Conservation (phyloP, 192 early-diverging fungal species). For the Phycomyces blakesleeanus region DNA sequence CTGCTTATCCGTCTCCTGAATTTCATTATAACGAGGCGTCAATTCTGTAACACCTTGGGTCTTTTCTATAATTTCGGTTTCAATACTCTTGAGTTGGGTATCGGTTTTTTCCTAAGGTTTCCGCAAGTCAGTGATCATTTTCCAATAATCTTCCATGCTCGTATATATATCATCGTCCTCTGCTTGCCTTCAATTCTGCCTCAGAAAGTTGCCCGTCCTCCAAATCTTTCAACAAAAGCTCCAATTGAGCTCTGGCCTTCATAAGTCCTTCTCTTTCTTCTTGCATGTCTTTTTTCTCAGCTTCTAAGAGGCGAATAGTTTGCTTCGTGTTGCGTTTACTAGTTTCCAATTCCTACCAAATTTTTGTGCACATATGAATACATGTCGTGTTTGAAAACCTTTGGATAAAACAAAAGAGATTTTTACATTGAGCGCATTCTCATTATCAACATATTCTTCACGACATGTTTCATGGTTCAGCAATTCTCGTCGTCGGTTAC, state of each 20-base stretch:
- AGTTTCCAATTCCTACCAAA: constrained; percentile 41
- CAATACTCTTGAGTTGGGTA: constrained; percentile 34
- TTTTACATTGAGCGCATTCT: constrained; percentile 28
- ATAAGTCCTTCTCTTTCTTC: constrained; percentile 74
- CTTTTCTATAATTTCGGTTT: constrained; percentile 57
- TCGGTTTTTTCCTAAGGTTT: constrained; percentile 13
- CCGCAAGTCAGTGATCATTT: constrained; percentile 3
- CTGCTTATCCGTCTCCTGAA: constrained; percentile 51
- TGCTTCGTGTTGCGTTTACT: constrained; percentile 56
- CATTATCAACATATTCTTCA: constrained; percentile 20
- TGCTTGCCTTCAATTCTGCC: constrained; percentile 40
- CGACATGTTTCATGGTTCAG: constrained; percentile 18
- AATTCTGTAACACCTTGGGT: constrained; percentile 62
- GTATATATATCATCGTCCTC: background rate
- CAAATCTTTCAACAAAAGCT: constrained; percentile 77
- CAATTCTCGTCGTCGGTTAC: constrained; percentile 47
- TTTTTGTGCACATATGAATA: background rate
- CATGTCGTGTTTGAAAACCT: background rate
- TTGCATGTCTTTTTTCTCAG: constrained; percentile 67
- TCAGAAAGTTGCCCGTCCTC: constrained; percentile 57
- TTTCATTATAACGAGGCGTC: constrained; percentile 61
- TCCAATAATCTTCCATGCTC: too few species aligned
- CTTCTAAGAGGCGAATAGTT: constrained; percentile 57
- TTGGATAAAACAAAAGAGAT: background rate
- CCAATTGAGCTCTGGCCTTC: constrained; percentile 73